These are phyloP conservation scores for Lipomyces orientalis DNA, from an alignment of 805 yeast genomes.

Conservation along the genomic window DNA sequence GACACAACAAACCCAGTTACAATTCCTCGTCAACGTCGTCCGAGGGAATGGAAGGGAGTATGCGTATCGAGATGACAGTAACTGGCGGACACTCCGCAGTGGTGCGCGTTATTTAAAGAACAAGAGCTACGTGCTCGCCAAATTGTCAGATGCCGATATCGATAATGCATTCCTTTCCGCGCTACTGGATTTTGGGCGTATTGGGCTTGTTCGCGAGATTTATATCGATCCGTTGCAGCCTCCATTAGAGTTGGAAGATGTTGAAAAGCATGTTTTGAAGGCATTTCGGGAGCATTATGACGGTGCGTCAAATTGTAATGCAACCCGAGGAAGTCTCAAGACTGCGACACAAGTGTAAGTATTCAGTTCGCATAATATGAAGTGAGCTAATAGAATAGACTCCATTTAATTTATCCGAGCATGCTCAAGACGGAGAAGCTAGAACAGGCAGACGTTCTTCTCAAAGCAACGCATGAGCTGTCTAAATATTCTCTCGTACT, in stretches of 20 bases:
- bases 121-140: constrained; percentile 34
- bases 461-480: constrained; percentile 42
- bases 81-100: constrained; percentile 32
- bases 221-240: constrained; percentile 24
- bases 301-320: constrained; percentile 51
- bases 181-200: constrained; percentile 36
- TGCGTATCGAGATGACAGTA: constrained; percentile 36
- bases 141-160: constrained; percentile 37
- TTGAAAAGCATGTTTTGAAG: constrained; percentile 33
- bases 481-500: constrained; percentile 42
- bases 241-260: constrained; percentile 27
- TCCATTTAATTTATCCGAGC: constrained; percentile 34
- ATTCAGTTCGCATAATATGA: background rate
- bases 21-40: constrained; percentile 28
- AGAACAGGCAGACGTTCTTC: constrained; percentile 36
- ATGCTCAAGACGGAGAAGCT: constrained; percentile 23
- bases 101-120: constrained; percentile 31
- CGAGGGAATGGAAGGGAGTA: constrained; percentile 32
- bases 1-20: constrained; percentile 28
- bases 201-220: constrained; percentile 38
- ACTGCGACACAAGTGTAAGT: constrained; percentile 45
- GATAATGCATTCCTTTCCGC: constrained; percentile 31
- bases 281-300: constrained; percentile 53
- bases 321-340: constrained; percentile 49
- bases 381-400: constrained; percentile 19